Evolutionary conservation across 2,329 filamentous ascomycete genomes (phyloP).

Genomic region (Herpotrichia juniperi): DNA sequence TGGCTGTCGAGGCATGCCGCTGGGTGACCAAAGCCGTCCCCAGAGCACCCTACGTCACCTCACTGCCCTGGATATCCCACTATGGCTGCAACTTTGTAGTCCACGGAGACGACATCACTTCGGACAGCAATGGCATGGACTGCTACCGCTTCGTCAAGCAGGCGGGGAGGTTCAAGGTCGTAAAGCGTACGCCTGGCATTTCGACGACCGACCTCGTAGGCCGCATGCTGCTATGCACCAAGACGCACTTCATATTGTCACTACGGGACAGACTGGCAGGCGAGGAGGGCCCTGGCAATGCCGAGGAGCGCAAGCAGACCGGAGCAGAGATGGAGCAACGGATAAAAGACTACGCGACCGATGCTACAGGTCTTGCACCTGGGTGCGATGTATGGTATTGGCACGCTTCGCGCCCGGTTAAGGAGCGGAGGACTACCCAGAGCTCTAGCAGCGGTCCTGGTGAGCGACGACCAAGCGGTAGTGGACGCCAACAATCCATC

Average conservation of each 20-base stretch:
- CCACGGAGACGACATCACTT: conserved; percentile 96
- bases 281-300: conserved; percentile 72
- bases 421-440: conserved; percentile 41
- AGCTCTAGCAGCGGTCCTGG: conserved; percentile 17
- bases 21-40: conserved; percentile 89
- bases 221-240: conserved; percentile 95
- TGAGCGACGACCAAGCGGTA: conserved; percentile 27
- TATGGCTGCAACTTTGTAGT: conserved; percentile 96
- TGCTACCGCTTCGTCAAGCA: conserved; percentile 98
- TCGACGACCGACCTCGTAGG: conserved; percentile 98
- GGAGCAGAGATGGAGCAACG: conserved; percentile 75
- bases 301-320: conserved; percentile 67
- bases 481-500: conserved; percentile 46
- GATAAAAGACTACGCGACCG: conserved; percentile 85
- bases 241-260: conserved; percentile 87
- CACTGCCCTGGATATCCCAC: conserved; percentile 90
- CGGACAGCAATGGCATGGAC: conserved; percentile 89
- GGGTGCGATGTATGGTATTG: conserved; percentile 88
- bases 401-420: conserved; percentile 59
- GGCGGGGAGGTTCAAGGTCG: conserved; percentile 91
- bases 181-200: conserved; percentile 94
- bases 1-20: conserved; percentile 91
- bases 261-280: conserved; percentile 72
- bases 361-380: conserved; percentile 77
- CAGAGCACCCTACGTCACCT: conserved; percentile 91